These are phyloP conservation scores for Knufia petricola DNA, from an alignment of 2,329 filamentous ascomycete species.

Conservation along the genomic window DNA sequence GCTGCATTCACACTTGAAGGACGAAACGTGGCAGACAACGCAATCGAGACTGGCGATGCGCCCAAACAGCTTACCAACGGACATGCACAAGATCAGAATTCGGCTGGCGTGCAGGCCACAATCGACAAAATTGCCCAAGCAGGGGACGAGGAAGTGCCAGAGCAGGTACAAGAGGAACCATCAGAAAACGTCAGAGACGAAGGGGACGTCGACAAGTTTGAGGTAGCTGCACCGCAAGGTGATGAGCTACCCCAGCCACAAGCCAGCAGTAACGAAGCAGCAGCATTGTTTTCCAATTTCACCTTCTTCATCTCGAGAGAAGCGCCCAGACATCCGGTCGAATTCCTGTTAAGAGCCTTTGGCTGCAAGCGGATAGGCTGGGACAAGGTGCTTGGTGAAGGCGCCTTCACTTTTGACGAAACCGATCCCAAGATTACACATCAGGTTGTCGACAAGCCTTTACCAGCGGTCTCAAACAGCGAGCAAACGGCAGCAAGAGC, in stretches of 20 bases:
- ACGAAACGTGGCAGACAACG: slow-evolving; percentile 42
- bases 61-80: slow-evolving; percentile 44
- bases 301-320: slow-evolving; percentile 92
- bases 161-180: slow-evolving; percentile 35
- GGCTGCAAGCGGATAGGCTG: slow-evolving; percentile 94
- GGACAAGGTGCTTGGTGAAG: slow-evolving; percentile 83
- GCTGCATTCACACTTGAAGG: slow-evolving; percentile 85
- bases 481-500: slow-evolving; percentile 32
- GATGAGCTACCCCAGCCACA: slow-evolving; percentile 77
- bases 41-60: slow-evolving; percentile 43
- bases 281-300: slow-evolving; percentile 73
- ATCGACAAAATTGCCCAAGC: slow-evolving; percentile 47
- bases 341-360: slow-evolving; percentile 87
- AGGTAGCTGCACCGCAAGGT: slow-evolving; percentile 70
- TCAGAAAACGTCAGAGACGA: slow-evolving; percentile 39
- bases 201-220: slow-evolving; percentile 76
- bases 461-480: slow-evolving; percentile 26
- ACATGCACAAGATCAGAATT: slow-evolving; percentile 46
- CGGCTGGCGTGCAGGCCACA: slow-evolving; percentile 57
- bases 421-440: slow-evolving; percentile 83
- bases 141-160: slow-evolving; percentile 31
- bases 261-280: slow-evolving; percentile 54
- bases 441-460: slow-evolving; percentile 86
- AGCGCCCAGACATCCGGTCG: slow-evolving; percentile 77
- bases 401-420: slow-evolving; percentile 85